Evolutionary conservation across 768 basidiomycete genomes (phyloP).

Genomic region (Pseudohyphozyma bogoriensis): DNA sequence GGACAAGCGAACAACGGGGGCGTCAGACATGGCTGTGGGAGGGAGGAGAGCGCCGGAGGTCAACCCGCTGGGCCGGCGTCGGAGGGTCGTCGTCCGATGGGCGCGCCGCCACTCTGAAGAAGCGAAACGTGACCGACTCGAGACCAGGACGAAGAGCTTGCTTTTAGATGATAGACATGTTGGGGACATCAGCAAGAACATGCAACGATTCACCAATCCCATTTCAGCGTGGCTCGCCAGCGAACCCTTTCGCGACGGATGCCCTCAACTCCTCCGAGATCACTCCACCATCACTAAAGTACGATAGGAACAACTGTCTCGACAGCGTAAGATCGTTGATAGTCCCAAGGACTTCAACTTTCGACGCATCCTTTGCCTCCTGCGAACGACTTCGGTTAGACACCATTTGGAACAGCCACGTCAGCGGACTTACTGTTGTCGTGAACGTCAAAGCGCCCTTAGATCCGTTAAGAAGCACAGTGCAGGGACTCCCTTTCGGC

Average conservation of each 20-base stretch:
- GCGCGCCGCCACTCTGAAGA: too few species aligned
- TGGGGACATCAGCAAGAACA: neutral
- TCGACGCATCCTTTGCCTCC: neutral
- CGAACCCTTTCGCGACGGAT: slow-evolving; percentile 19
- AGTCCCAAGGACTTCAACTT: slow-evolving; percentile 35
- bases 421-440: slow-evolving; percentile 33
- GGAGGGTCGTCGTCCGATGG: neutral
- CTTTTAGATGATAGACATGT: too few species aligned
- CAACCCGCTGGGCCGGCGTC: neutral
- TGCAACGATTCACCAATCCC: too few species aligned
- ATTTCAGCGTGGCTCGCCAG: slow-evolving; percentile 4
- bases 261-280: slow-evolving; percentile 13
- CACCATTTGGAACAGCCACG: too few species aligned
- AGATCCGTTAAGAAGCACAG: slow-evolving; percentile 31
- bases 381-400: too few species aligned
- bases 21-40: neutral
- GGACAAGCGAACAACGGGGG: neutral
- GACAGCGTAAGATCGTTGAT: slow-evolving; percentile 35
- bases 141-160: too few species aligned
- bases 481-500: slow-evolving; percentile 36
- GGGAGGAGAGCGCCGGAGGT: neutral
- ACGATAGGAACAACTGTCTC: slow-evolving; percentile 38
- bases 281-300: slow-evolving; percentile 35
- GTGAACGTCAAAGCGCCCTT: slow-evolving; percentile 35
- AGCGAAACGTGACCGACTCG: too few species aligned